Conservation (phyloP, 169 alveolate genomes). For the Pseudocohnilembus persalinus region DNA sequence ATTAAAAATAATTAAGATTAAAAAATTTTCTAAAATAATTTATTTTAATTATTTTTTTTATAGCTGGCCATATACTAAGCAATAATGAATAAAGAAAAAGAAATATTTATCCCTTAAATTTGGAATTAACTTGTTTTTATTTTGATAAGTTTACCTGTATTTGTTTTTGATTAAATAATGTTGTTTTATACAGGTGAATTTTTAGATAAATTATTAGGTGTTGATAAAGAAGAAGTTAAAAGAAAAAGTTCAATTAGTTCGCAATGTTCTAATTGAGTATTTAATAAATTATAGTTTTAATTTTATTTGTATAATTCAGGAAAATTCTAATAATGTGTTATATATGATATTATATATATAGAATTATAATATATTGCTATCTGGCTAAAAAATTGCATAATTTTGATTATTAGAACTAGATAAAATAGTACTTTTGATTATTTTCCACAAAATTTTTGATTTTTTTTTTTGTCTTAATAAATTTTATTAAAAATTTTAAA, state of each 20-base stretch:
- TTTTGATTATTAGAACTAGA: too few species aligned
- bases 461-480: too few species aligned
- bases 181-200: background rate
- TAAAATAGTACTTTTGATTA: too few species aligned
- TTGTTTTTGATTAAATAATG: background rate
- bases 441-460: too few species aligned
- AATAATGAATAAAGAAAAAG: constrained; percentile 7
- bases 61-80: constrained; percentile 7
- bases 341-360: too few species aligned
- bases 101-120: constrained; percentile 9
- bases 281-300: too few species aligned
- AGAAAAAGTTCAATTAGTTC: background rate
- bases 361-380: too few species aligned
- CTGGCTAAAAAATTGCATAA: too few species aligned
- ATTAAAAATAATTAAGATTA: background rate
- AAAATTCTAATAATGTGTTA: too few species aligned
- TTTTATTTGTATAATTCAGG: too few species aligned
- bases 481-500: too few species aligned
- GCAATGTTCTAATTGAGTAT: background rate
- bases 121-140: constrained; percentile 8
- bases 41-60: background rate
- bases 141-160: background rate
- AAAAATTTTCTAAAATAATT: background rate
- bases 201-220: background rate
- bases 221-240: background rate